phyloP scores from a whole-genome alignment of 176 grass and related monocot species.

The Dendrocalamus sinicus region DNA sequence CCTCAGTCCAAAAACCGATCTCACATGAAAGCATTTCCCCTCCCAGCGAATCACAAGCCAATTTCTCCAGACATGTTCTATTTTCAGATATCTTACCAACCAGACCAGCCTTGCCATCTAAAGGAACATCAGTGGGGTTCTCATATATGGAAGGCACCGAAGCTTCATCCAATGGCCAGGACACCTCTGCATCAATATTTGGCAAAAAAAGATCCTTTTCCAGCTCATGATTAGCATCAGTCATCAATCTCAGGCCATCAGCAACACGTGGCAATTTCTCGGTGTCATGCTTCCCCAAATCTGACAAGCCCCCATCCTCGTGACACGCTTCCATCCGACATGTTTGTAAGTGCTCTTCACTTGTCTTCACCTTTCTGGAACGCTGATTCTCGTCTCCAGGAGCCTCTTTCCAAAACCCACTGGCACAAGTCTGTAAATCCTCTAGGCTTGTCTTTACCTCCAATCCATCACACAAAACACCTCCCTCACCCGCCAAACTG shows the following conservation, averaged over 20 bases:
- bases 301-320: slow-evolving; percentile 1
- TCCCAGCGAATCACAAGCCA: background rate
- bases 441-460: slow-evolving; percentile 20
- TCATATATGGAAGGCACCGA: slow-evolving; percentile 19
- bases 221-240: slow-evolving; percentile 34
- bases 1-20: background rate
- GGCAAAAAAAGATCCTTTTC: slow-evolving; percentile 22
- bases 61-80: slow-evolving; percentile 30
- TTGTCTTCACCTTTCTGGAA: slow-evolving; percentile 23
- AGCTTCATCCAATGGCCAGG: slow-evolving; percentile 10
- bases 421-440: slow-evolving; percentile 10
- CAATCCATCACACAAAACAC: slow-evolving; percentile 1
- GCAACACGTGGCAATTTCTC: slow-evolving; percentile 7
- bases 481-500: background rate
- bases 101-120: slow-evolving; percentile 9
- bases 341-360: slow-evolving; percentile 14
- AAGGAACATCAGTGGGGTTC: slow-evolving; percentile 14
- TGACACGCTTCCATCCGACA: background rate
- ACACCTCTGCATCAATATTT: slow-evolving; percentile 20
- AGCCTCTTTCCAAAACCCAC: background rate
- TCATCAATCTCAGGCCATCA: slow-evolving; percentile 24
- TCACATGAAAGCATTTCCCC: slow-evolving; percentile 14
- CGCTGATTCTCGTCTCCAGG: background rate
- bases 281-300: background rate
- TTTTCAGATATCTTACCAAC: slow-evolving; percentile 19